phyloP scores from a whole-genome alignment of 2,329 filamentous ascomycete species.

The Aspergillus brasiliensis region DNA sequence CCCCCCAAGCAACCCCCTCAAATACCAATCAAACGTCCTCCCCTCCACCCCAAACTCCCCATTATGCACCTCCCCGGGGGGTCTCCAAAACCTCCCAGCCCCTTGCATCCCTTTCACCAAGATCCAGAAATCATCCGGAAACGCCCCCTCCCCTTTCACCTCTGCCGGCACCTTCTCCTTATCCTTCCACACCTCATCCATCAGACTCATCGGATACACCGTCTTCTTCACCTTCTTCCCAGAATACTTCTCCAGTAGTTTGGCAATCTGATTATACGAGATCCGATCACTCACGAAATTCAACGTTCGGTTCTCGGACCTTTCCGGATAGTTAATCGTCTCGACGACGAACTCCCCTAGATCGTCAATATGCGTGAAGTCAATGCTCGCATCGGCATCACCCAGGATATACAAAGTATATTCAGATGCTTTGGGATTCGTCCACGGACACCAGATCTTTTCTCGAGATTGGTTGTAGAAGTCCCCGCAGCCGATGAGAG shows the following conservation, averaged over 20 bases:
- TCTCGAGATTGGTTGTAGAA: slow-evolving; percentile 35
- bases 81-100: slow-evolving; percentile 21
- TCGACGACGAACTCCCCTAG: slow-evolving; percentile 30
- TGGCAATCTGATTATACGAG: slow-evolving; percentile 24
- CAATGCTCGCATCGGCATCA: slow-evolving; percentile 23
- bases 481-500: slow-evolving; percentile 34
- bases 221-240: slow-evolving; percentile 19
- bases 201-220: slow-evolving; percentile 13
- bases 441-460: slow-evolving; percentile 30
- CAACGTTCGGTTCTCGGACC: slow-evolving; percentile 25
- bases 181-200: slow-evolving; percentile 22
- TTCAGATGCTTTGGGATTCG: slow-evolving; percentile 14
- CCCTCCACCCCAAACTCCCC: not conserved
- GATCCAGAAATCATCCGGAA: slow-evolving; percentile 31
- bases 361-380: slow-evolving; percentile 29
- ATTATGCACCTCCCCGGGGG: slow-evolving; percentile 24
- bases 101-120: slow-evolving; percentile 27
- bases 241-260: slow-evolving; percentile 23
- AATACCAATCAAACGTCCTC: not conserved
- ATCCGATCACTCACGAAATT: slow-evolving; percentile 30
- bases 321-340: slow-evolving; percentile 24
- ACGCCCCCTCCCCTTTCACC: slow-evolving; percentile 15
- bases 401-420: slow-evolving; percentile 30
- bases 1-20: not conserved
- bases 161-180: slow-evolving; percentile 17